Evolutionary conservation across 2,329 filamentous ascomycete species (phyloP).

Genomic region (Botrytis fabae): DNA sequence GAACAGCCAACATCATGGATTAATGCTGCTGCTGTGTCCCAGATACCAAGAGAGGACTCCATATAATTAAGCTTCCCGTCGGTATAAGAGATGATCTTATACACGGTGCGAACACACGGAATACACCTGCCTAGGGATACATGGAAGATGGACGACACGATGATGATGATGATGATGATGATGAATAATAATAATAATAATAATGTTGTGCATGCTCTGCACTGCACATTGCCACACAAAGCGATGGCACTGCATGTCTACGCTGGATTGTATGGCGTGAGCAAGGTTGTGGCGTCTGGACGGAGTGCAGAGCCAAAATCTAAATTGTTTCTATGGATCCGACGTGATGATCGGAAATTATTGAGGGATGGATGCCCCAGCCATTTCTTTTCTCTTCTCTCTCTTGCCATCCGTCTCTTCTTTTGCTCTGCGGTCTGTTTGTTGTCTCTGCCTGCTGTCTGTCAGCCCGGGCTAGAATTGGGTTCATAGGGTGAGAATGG

Average conservation of each 20-base stretch:
- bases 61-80: slow-evolving; percentile 6
- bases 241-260: neutral
- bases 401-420: neutral
- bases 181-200: neutral
- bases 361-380: slow-evolving; percentile 14
- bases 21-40: neutral
- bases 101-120: neutral
- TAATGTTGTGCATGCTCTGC: neutral
- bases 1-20: neutral
- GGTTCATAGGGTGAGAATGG: neutral
- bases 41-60: neutral
- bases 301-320: neutral
- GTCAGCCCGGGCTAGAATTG: neutral
- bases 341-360: neutral
- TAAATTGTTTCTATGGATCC: slow-evolving; percentile 4
- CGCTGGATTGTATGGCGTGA: neutral
- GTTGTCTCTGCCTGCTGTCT: neutral
- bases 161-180: neutral
- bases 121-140: neutral
- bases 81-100: slow-evolving; percentile 14
- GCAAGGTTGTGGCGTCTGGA: neutral
- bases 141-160: neutral
- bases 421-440: neutral
- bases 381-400: slow-evolving; percentile 2
- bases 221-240: neutral